Evolutionary conservation across 1,284 basidiomycete genomes (phyloP), one percentile per base, ranked within the genome.

Genomic region (Melampsora larici-populina): DNA sequence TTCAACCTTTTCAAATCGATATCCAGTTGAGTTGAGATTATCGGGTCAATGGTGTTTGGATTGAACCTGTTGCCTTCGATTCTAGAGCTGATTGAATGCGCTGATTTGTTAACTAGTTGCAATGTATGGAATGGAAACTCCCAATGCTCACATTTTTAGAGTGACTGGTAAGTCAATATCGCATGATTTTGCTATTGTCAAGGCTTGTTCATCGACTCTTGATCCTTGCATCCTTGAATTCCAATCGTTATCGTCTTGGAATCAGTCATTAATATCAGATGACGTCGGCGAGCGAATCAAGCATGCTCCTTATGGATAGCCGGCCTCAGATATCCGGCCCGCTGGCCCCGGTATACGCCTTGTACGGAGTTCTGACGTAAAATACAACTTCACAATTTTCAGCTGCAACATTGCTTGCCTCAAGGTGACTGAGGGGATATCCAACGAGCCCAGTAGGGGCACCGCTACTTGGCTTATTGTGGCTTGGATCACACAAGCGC

Each of bases 161-260:
- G 93, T 92, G 24, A 97, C 88, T 4, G 91, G 91, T 11, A 93
- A 84, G 82, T 92, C 92, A 78, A 97, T 87, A 83, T 96, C 92
- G 78, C 90, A 90, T 55, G 94, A 88, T 82, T 90, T 90, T 18
- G 93, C 93, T 82, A 96, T 95, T 4, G 92, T 94, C 82, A 95
- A 62, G 31, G 80, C 74, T 36, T 77, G 74, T 63, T 77, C 74
- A 33, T 63, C 73, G 21, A 58, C 73, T 13, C 63, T 40, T 49
- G 66, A 58, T 40, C 49, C n/a, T 11, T 75, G 64, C 73, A 75
- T 75, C 51, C 40, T 36, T 21, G 33, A 26, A 7, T 21, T 1
- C 13, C n/a, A 58, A 43, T 43, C 40, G 5, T 43, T 7, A 43
- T 13, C 40, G 40, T 43, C 40, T 43, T 13, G 40, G 40, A 43